phyloP scores from a whole-genome alignment of 805 yeast genomes.

The Schwanniomyces vanrijiae region DNA sequence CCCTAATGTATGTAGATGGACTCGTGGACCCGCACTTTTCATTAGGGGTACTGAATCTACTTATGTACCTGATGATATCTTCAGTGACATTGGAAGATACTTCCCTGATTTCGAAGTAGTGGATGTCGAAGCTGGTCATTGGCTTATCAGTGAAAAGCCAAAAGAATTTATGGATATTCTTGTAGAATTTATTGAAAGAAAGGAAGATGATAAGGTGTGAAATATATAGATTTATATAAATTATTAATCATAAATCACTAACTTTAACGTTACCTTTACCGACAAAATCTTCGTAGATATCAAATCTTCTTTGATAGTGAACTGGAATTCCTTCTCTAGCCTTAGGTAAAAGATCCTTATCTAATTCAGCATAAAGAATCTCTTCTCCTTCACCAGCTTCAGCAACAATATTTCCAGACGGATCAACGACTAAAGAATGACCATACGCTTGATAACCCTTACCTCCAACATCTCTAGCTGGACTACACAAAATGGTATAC shows the following conservation, averaged over 20 bases:
- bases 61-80: conserved; percentile 80
- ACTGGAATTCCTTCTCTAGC: conserved; percentile 43
- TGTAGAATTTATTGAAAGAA: conserved; percentile 58
- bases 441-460: conserved; percentile 48
- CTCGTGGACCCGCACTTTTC: conserved; percentile 69
- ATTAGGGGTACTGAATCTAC: conserved; percentile 74
- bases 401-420: conserved; percentile 40
- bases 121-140: conserved; percentile 86
- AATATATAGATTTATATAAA: conserved; percentile 2
- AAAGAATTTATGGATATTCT: conserved; percentile 64
- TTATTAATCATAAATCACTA: conserved; percentile 19
- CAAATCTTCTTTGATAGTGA: conserved; percentile 43
- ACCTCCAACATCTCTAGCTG: conserved; percentile 70
- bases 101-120: conserved; percentile 76
- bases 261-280: conserved; percentile 27
- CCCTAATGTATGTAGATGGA: conserved; percentile 51
- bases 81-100: conserved; percentile 69
- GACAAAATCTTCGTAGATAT: conserved; percentile 39
- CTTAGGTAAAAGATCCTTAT: conserved; percentile 38
- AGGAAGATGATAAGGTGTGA: conserved; percentile 29
- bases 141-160: conserved; percentile 90
- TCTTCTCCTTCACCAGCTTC: conserved; percentile 50
- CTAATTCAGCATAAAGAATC: conserved; percentile 41
- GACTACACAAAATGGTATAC: conserved; percentile 79
- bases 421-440: conserved; percentile 45